Conservation (phyloP, 2,329 filamentous ascomycete species). For the Sporothrix dimorphospora region DNA sequence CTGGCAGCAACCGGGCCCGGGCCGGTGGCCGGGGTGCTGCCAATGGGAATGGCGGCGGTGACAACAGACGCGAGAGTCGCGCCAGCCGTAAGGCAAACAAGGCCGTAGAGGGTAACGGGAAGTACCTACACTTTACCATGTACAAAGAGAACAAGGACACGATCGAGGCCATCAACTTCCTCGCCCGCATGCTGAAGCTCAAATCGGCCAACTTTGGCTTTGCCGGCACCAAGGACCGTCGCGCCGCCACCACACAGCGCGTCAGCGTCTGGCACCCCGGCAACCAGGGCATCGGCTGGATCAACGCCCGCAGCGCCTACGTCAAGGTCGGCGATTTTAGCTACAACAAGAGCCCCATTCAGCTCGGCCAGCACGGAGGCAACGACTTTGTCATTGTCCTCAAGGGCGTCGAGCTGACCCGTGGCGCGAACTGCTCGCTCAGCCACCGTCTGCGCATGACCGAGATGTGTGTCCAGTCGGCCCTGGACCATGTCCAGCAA, state of each 20-base stretch:
- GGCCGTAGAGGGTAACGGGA: conserved; percentile 9
- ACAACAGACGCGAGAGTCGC: conserved; percentile 32
- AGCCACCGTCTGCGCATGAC: conserved; percentile 50
- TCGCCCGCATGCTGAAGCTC: conserved; percentile 73
- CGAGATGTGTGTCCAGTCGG: conserved; percentile 55
- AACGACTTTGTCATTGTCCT: conserved; percentile 94
- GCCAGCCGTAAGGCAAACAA: conserved; percentile 25
- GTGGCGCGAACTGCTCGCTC: conserved; percentile 50
- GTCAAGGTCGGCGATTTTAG: conserved; percentile 78
- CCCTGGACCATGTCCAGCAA: conserved; percentile 68
- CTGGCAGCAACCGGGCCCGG: conserved; percentile 25
- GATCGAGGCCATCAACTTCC: conserved; percentile 82
- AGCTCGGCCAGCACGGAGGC: conserved; percentile 80
- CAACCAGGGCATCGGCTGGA: conserved; percentile 62
- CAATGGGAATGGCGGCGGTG: conserved; percentile 26
- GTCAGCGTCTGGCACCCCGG: conserved; percentile 64
- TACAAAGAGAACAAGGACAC: conserved; percentile 98
- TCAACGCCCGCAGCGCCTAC: conserved; percentile 67
- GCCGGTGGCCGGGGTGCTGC: conserved; percentile 34
- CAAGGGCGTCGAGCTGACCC: conserved; percentile 73
- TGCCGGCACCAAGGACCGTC: conserved; percentile 88
- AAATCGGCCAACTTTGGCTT: conserved; percentile 73
- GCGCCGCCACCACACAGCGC: conserved; percentile 82
- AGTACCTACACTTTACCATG: conserved; percentile 86
- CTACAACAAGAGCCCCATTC: conserved; percentile 71